Base-by-base conservation (phyloP, 495 filamentous ascomycete species). In the Letharia lupina region DNA sequence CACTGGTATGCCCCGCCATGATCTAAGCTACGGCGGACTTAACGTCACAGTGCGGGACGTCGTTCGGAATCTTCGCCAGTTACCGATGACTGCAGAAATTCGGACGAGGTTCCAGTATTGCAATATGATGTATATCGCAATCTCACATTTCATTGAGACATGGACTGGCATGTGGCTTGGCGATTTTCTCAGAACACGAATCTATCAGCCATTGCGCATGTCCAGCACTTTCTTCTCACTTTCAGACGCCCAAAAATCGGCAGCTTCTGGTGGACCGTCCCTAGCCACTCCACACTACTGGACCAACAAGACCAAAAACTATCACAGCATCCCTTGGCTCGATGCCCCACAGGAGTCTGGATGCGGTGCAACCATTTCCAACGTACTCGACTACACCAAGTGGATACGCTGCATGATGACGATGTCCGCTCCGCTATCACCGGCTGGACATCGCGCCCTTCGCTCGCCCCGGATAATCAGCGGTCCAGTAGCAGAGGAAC, bases 141-240 rank as follows among this genome's bases (percentile, higher is more conserved):
- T 77, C 4, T 68, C 77, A 47, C 76, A 84, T 67, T 70, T 73
- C 18, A 65, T 84, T 28, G 74, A 84, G 72, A 74, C 69, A 12
- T 40, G 81, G 23, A 80, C 77, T 4, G 78, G 77, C 2, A 35
- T 65, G 52, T 74, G 73, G 74, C 72, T 86, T 23, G 80, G 79
- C 8, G 70, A 78, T 28, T 69, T 78, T 41, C 66, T 85, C 65
- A 68, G 70, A 5, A 71, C 76, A 44, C 59, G 68, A n/a, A 76
- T 86, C 45, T 86, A 80, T 78, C 67, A 61, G 47, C 81, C 79
- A 6, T 67, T 84, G 58, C 75, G 74, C 2, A 86, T 86, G 83
- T 68, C 72, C 23, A 57, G 60, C 20, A 85, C 83, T 28, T 81
- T 77, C 67, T 79, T 81, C 60, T 76, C 76, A n/a, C 67, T 80